Evolutionary conservation across 495 filamentous ascomycete genomes (phyloP).

Genomic region (Penicillium manginii): DNA sequence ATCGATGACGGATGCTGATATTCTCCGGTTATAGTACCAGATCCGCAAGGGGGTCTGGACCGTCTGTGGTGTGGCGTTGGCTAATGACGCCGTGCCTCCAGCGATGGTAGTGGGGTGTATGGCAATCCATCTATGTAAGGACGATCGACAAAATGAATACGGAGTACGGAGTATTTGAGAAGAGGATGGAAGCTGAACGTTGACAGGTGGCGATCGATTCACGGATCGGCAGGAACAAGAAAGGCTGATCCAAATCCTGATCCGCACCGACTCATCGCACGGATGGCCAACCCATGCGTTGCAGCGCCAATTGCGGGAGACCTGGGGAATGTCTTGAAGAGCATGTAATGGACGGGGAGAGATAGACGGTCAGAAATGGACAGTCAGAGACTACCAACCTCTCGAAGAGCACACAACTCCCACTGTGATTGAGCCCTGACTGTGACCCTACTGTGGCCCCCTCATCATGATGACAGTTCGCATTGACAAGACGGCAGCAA

Average conservation of each 20-base stretch:
- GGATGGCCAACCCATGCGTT: slow-evolving; percentile 33
- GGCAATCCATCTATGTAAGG: slow-evolving; percentile 32
- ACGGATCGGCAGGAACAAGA: slow-evolving; percentile 29
- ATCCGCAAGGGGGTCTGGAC: slow-evolving; percentile 32
- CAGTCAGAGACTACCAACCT: neutral
- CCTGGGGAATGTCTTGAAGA: slow-evolving; percentile 25
- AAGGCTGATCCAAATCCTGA: slow-evolving; percentile 26
- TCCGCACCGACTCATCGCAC: slow-evolving; percentile 22
- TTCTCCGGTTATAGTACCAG: slow-evolving; percentile 9
- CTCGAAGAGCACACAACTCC: neutral
- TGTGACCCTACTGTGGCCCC: neutral
- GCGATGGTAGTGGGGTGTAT: slow-evolving; percentile 32
- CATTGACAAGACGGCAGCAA: neutral
- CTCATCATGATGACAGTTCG: neutral
- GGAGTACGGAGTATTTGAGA: no score
- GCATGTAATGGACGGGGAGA: neutral
- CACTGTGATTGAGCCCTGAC: neutral
- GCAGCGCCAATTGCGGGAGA: slow-evolving; percentile 29
- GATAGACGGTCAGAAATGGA: neutral
- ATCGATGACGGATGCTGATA: neutral
- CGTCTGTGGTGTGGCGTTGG: slow-evolving; percentile 30
- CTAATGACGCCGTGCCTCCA: slow-evolving; percentile 27
- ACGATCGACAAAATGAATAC: neutral
- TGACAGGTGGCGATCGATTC: slow-evolving; percentile 30
- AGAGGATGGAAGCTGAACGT: slow-evolving; percentile 4